Evolutionary conservation across 2,329 filamentous ascomycete species (phyloP), one percentile per base, ranked within the genome.

Genomic region (Calonectria pteridis): DNA sequence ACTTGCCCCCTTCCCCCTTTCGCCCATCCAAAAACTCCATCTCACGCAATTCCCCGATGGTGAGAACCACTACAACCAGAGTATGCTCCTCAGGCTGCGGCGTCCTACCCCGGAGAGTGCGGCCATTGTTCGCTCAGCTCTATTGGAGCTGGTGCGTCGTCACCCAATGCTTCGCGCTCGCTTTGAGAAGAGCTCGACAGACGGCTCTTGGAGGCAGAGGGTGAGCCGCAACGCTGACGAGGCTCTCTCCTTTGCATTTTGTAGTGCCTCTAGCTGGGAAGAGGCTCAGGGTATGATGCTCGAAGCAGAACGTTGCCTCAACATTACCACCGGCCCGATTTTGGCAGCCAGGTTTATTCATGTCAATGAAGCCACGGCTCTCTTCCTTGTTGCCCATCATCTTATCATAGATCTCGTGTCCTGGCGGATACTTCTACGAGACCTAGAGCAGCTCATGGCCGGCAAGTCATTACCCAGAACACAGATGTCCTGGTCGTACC

Each of bases 341-440:
- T 7, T 78, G 5, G 73, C 75, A 11, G 71, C 64, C 0, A 67
- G 78, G 4, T 66, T 78, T 1, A 72, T 78, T 6, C 28, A 75
- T 9, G 13, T 58, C 31, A 35, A 71, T 2, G 43, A 29, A 4
- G 71, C 78, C 18, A 49, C 78, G 2, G 81, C 84, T 18, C 75
- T 78, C 2, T 85, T 85, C 37, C 68, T 87, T 11, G 81, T 81
- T 2, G 80, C 79, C 0, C 84, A 86, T 40, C 85, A 86, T 69
- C 74, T 86, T 0, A 80, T 85, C 6, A 84, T 88, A 33, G 87
- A 88, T 62, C 80, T 88, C 2, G 87, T 88, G 0, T 87, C 86
- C 0, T 89, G 87, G 87, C 81, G 86, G 35, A 80, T 87, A 5
- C 79, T 88, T 2, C 81, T 78, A 0, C 75, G 78, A 11, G 77